Evolutionary conservation across 2,329 filamentous ascomycete genomes (phyloP).

Genomic region (Raffaelea arxii): DNA sequence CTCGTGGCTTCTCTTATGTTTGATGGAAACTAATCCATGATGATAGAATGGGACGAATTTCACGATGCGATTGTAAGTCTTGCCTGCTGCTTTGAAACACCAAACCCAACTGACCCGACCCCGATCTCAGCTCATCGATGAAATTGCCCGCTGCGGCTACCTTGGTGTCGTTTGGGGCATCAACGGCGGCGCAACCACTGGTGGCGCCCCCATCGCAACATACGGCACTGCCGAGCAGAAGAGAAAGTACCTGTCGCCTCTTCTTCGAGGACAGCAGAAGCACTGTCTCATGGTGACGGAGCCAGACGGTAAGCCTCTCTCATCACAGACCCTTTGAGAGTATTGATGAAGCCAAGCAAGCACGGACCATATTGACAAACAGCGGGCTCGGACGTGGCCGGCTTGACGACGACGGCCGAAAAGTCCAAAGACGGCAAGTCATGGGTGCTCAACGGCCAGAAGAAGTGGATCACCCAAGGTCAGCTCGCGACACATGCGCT

Average conservation of each 20-base stretch:
- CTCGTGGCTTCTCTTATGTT: neutral
- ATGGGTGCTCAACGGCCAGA: constrained; percentile 63
- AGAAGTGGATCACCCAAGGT: constrained; percentile 73
- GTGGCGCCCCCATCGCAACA: constrained; percentile 10
- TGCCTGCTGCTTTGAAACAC: no score
- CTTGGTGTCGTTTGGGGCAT: constrained; percentile 21
- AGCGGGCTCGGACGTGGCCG: constrained; percentile 66
- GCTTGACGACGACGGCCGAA: constrained; percentile 64
- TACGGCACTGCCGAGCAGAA: constrained; percentile 9
- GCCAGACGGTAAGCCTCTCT: constrained; percentile 47
- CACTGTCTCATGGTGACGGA: constrained; percentile 81
- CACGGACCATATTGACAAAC: no score
- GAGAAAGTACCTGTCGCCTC: neutral
- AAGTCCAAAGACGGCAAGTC: constrained; percentile 49
- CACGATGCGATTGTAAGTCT: constrained; percentile 74
- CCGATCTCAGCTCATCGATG: constrained; percentile 64
- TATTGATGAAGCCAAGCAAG: no score
- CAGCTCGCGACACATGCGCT: constrained; percentile 76
- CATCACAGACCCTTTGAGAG: constrained; percentile 8
- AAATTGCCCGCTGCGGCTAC: constrained; percentile 46
- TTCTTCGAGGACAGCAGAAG: constrained; percentile 69
- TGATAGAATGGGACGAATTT: constrained; percentile 83
- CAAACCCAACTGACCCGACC: no score
- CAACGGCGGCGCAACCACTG: constrained; percentile 22
- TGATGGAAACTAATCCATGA: no score